Conservation (phyloP, 2,329 filamentous ascomycete species). For the Fusarium sterilihyphosum region DNA sequence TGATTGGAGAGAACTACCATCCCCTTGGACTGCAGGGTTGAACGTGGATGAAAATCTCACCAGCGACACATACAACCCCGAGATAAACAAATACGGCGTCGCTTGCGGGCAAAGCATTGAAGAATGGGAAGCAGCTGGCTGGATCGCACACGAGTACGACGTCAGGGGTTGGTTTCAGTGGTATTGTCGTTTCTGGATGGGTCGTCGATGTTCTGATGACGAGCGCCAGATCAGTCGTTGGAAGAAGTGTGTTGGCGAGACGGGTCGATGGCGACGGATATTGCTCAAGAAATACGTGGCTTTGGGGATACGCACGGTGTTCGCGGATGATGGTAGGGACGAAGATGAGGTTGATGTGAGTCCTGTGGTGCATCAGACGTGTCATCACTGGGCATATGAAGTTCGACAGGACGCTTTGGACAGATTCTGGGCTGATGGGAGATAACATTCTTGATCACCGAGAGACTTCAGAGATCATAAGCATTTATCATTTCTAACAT, state of each 20-base stretch:
- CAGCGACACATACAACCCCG: neutral
- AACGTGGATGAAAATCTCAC: conserved; percentile 2
- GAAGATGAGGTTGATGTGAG: conserved; percentile 6
- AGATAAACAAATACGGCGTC: conserved; percentile 21
- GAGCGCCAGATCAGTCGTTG: conserved; percentile 24
- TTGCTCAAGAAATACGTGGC: conserved; percentile 12
- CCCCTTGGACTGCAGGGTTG: neutral
- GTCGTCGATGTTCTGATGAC: conserved; percentile 5
- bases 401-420: conserved; percentile 9
- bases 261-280: conserved; percentile 13
- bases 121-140: conserved; percentile 24
- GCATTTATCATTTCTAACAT: neutral
- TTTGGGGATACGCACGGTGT: conserved; percentile 15
- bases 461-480: neutral
- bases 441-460: neutral
- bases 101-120: conserved; percentile 18
- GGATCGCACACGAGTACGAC: conserved; percentile 18
- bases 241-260: conserved; percentile 22
- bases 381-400: conserved; percentile 22
- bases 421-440: conserved; percentile 2
- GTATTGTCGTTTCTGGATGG: conserved; percentile 23
- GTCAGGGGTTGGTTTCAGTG: conserved; percentile 19
- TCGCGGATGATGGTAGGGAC: conserved; percentile 1
- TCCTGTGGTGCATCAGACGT: conserved; percentile 21
- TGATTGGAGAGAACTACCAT: conserved; percentile 10